Evolutionary conservation across 2,329 filamentous ascomycete species (phyloP), one percentile per base, ranked within the genome.

Genomic region (Colletotrichum sp.): DNA sequence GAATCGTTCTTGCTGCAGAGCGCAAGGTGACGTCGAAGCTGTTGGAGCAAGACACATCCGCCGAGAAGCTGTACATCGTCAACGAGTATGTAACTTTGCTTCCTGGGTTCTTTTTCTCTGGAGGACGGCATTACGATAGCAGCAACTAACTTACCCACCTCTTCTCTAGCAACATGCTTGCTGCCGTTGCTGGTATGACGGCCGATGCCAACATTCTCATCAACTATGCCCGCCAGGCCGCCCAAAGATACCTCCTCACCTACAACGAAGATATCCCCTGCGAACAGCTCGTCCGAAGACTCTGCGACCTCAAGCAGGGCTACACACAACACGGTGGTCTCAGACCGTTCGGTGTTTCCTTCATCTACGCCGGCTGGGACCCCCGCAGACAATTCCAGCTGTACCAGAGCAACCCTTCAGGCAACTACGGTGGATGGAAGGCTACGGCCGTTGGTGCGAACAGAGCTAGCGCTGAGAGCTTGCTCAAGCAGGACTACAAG

Each of bases 211-310:
- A 99, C 90, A 99, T 99, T 86, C 95, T 99, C 85, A 99, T 99
- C 92, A 99, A 99, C 90, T 98, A 97, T 87, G 97, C 97, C 84
- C 96, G 97, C 81, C 95, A 98, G 91, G 94, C 95, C 82, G 97
- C 97, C 81, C 97, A 99, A 89, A 93, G 94, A 83, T 98, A 99
- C 88, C 96, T 99, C 85, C 92, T 98, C 79, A 99, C 96, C 82
- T 99, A 99, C 91, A 98, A 98, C 90, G 96, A 98, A 94, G 97
- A 99, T 84, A 99, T 99, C 79, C 97, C 97, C 75, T 99, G 97
- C 89, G 97, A 99, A 86, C 97, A 99, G 87, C 95, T 99, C 74
- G 97, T 99, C 77, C 96, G 97, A 81, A 93, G 95, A 81, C 91
- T 99, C 82, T 99, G 97, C 87, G 97, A 99, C 89, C 89, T 98